Percentiles rank a stretch among this genome's conserved stretches.
Conservation (phyloP, 176 grass and related monocot genomes). For the Juncus effusus region DNA sequence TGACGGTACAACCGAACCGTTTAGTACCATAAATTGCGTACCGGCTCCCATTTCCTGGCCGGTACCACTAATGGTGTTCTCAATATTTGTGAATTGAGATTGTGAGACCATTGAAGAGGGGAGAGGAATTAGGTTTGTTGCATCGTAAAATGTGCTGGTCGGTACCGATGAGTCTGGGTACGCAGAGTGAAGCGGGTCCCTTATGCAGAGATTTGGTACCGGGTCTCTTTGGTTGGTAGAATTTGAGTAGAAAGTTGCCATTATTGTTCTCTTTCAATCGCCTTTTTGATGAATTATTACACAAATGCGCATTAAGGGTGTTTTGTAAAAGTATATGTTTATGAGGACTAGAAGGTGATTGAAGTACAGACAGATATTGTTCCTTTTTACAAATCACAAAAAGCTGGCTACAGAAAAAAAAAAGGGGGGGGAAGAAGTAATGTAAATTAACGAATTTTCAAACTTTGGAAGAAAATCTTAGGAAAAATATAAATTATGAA, state of each 20-base stretch:
- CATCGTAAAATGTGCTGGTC: conserved; percentile 30
- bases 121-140: conserved; percentile 37
- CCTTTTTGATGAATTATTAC: conserved; percentile 11
- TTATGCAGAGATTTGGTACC: conserved; percentile 33
- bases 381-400: conserved; percentile 12
- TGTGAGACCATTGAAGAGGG: conserved; percentile 48
- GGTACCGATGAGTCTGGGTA: conserved; percentile 46
- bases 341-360: neutral
- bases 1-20: conserved; percentile 32
- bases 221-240: conserved; percentile 51
- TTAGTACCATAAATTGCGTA: conserved; percentile 61
- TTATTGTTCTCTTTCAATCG: conserved; percentile 19
- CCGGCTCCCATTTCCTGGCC: conserved; percentile 42
- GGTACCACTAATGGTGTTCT: conserved; percentile 16
- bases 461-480: neutral
- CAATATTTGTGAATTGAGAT: conserved; percentile 13
- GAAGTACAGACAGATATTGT: too few relatives aligned
- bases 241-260: conserved; percentile 70
- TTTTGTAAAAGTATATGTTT: conserved; percentile 8
- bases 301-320: conserved; percentile 19
- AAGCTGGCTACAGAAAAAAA: conserved; percentile 15
- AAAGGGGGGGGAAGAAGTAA: conserved; percentile 1
- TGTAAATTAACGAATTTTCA: neutral
- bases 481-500: conserved; percentile 16
- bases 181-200: conserved; percentile 40